Conservation (phyloP, 2,329 filamentous ascomycete species). For the Calcarisporium arbuscula region DNA sequence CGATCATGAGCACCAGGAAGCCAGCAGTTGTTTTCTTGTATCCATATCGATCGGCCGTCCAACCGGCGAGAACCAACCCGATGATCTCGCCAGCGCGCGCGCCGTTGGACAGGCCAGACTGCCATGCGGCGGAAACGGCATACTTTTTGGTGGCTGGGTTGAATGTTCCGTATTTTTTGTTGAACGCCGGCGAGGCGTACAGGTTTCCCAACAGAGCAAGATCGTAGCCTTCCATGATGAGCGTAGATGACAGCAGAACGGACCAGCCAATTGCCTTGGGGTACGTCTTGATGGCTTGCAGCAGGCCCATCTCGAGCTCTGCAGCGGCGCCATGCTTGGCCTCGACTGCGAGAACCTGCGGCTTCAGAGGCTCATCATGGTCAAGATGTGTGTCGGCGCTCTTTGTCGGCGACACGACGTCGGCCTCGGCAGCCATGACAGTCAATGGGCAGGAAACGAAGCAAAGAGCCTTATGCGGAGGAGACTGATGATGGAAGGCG, state of each 20-base stretch:
- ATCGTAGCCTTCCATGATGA: slow-evolving; percentile 48
- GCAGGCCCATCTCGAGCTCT: slow-evolving; percentile 35
- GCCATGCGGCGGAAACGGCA: slow-evolving; percentile 48
- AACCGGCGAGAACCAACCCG: slow-evolving; percentile 48
- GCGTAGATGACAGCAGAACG: slow-evolving; percentile 35
- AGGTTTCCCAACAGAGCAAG: slow-evolving; percentile 42
- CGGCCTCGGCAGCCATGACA: slow-evolving; percentile 17
- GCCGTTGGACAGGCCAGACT: slow-evolving; percentile 49
- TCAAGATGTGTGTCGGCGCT: slow-evolving; percentile 17
- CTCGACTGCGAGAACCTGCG: slow-evolving; percentile 24
- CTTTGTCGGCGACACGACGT: slow-evolving; percentile 11
- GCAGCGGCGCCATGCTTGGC: slow-evolving; percentile 33
- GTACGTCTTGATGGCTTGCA: slow-evolving; percentile 33
- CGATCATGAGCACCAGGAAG: slow-evolving; percentile 37
- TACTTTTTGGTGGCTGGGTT: slow-evolving; percentile 29
- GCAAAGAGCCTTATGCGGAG: too few species aligned
- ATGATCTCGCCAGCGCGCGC: slow-evolving; percentile 48
- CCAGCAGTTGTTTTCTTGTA: slow-evolving; percentile 44
- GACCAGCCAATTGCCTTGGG: slow-evolving; percentile 44
- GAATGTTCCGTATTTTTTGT: slow-evolving; percentile 37
- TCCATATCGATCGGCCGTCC: slow-evolving; percentile 42
- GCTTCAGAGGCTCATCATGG: slow-evolving; percentile 18
- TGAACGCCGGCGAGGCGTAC: slow-evolving; percentile 40
- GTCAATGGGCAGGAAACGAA: neutral
- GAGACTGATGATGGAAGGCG: neutral